Evolutionary conservation across 805 yeast genomes (phyloP).

Genomic region (Ascoidea rubescens): DNA sequence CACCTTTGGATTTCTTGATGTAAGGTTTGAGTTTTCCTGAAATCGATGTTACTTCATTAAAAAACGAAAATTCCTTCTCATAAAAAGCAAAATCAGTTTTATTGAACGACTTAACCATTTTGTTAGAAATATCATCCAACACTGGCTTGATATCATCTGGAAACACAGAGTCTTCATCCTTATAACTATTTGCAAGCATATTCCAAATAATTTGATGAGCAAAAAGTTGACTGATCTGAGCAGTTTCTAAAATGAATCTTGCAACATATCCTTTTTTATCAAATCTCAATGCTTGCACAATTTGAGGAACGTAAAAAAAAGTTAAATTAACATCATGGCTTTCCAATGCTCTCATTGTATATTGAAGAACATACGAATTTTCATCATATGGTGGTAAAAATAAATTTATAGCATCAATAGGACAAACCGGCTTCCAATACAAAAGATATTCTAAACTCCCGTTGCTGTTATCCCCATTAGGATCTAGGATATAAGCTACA

Average conservation of each 20-base stretch:
- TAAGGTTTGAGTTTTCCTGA: slow-evolving; percentile 93
- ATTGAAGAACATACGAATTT: slow-evolving; percentile 64
- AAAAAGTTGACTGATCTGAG: slow-evolving; percentile 77
- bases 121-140: slow-evolving; percentile 55
- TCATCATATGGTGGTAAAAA: slow-evolving; percentile 62
- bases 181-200: slow-evolving; percentile 83
- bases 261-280: slow-evolving; percentile 79
- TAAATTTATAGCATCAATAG: slow-evolving; percentile 72
- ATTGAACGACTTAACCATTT: slow-evolving; percentile 50
- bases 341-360: slow-evolving; percentile 81
- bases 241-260: slow-evolving; percentile 81
- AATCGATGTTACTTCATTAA: slow-evolving; percentile 81
- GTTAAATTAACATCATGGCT: slow-evolving; percentile 76
- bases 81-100: slow-evolving; percentile 53
- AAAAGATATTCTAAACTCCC: slow-evolving; percentile 20
- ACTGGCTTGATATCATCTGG: slow-evolving; percentile 78
- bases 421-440: slow-evolving; percentile 67
- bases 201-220: slow-evolving; percentile 99
- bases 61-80: slow-evolving; percentile 75
- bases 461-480: slow-evolving; percentile 18
- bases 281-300: slow-evolving; percentile 81
- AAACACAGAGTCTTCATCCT: slow-evolving; percentile 71
- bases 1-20: slow-evolving; percentile 88
- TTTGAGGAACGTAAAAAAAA: slow-evolving; percentile 95
- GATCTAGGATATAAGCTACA: slow-evolving; percentile 33